Percentiles rank a stretch among this genome's conserved stretches.
Evolutionary conservation across 495 filamentous ascomycete genomes (phyloP).

Genomic region (Thozetella sp.): DNA sequence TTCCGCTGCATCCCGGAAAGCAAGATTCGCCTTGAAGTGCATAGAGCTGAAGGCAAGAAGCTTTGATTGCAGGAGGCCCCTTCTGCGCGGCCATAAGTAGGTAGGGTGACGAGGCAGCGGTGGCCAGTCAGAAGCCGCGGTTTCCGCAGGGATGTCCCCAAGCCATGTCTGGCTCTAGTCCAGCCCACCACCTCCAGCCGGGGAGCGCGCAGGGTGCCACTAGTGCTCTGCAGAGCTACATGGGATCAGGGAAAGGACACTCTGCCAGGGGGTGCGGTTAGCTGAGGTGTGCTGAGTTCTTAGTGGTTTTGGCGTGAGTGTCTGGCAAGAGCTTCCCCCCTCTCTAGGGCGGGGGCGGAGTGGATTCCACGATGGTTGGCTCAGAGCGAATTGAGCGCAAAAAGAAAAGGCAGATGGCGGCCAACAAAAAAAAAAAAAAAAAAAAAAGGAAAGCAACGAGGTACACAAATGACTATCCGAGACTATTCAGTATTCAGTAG

Average conservation of each 20-base stretch:
- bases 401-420: not conserved
- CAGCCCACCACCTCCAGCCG: not conserved
- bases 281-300: not conserved
- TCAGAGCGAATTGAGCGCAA: too few relatives aligned
- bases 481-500: not conserved
- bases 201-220: not conserved
- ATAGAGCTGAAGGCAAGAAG: not conserved
- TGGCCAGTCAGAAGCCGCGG: not conserved
- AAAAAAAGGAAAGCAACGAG: not conserved
- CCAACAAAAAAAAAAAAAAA: not conserved
- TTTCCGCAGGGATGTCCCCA: not conserved
- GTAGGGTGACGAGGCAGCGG: not conserved
- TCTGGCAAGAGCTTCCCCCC: too few relatives aligned
- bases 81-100: not conserved
- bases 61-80: not conserved
- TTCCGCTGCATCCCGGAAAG: not conserved
- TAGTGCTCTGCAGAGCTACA: slow-evolving; percentile 3
- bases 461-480: too few relatives aligned
- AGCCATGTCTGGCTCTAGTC: not conserved
- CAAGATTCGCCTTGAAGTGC: slow-evolving; percentile 1
- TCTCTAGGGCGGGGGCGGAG: too few relatives aligned
- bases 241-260: not conserved
- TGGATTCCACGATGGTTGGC: not conserved
- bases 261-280: not conserved
- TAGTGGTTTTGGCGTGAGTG: too few relatives aligned